Percentiles rank a stretch among this genome's conserved stretches.
Evolutionary conservation across 1,139 yeast genomes (phyloP).

Genomic region (Arxiozyma heterogenica): DNA sequence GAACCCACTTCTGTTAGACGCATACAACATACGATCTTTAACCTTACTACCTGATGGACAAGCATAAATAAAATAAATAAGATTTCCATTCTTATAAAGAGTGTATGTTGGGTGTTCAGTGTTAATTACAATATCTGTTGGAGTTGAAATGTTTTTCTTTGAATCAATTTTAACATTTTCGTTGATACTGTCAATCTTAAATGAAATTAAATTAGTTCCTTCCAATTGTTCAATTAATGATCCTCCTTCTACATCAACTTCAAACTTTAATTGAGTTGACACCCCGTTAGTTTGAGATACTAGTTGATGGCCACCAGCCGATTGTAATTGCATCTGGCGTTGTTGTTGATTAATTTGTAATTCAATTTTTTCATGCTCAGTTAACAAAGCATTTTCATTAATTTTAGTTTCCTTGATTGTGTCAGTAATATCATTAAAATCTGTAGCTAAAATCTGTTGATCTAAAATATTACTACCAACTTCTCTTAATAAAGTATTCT

Average conservation of each 20-base stretch:
- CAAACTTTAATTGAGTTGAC: slow-evolving; percentile 26
- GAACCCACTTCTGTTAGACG: slow-evolving; percentile 69
- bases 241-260: slow-evolving; percentile 22
- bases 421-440: slow-evolving; percentile 45
- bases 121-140: slow-evolving; percentile 31
- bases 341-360: slow-evolving; percentile 23
- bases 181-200: slow-evolving; percentile 31
- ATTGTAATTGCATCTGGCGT: slow-evolving; percentile 13
- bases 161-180: slow-evolving; percentile 33
- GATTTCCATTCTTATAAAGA: slow-evolving; percentile 33
- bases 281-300: slow-evolving; percentile 27
- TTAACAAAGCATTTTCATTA: slow-evolving; percentile 36
- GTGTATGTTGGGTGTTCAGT: slow-evolving; percentile 49
- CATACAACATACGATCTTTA: slow-evolving; percentile 86
- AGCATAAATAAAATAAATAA: slow-evolving; percentile 53
- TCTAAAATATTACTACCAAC: slow-evolving; percentile 61
- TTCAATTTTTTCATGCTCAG: slow-evolving; percentile 47
- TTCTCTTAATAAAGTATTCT: slow-evolving; percentile 61
- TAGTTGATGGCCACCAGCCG: slow-evolving; percentile 16
- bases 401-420: slow-evolving; percentile 14
- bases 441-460: slow-evolving; percentile 49
- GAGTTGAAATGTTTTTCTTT: slow-evolving; percentile 13
- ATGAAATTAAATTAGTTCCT: slow-evolving; percentile 27
- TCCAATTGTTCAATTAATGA: slow-evolving; percentile 19
- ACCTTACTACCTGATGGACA: slow-evolving; percentile 90